Conservation (phyloP, 257 asterid genomes). For the Nicotiana attenuata region DNA sequence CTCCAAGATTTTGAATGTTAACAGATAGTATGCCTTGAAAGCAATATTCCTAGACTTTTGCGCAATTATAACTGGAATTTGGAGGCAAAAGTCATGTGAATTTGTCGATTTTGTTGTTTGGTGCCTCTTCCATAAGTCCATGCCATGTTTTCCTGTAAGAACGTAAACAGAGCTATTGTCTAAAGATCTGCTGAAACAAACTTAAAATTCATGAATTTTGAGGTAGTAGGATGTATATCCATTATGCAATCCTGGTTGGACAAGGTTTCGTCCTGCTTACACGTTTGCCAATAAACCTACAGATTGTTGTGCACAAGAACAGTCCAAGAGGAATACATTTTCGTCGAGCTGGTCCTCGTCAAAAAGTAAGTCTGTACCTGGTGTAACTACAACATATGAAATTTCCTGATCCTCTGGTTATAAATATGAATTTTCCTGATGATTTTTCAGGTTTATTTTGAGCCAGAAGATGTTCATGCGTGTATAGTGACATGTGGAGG, state of each 20-base stretch:
- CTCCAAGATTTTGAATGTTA: too few species aligned
- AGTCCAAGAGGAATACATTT: constrained; percentile 81
- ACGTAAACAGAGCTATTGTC: not conserved
- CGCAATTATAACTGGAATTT: not conserved
- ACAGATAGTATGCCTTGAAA: not conserved
- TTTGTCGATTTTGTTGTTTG: too few species aligned
- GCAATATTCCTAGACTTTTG: not conserved
- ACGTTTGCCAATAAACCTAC: not conserved
- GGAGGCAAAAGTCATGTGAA: not conserved
- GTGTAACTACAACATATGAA: not conserved
- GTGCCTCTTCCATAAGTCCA: not conserved
- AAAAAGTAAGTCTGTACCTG: constrained; percentile 37
- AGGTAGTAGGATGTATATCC: constrained; percentile 1
- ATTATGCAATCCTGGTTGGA: not conserved
- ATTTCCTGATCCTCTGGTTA: not conserved
- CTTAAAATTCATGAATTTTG: not conserved
- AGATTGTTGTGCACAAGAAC: constrained; percentile 81
- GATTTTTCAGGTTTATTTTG: constrained; percentile 64
- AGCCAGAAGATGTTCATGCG: constrained; percentile 75
- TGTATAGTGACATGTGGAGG: constrained; percentile 97
- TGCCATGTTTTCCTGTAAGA: not conserved
- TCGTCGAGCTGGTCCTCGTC: constrained; percentile 96
- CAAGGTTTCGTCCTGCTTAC: not conserved
- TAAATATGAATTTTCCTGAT: not conserved
- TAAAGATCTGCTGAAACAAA: not conserved